Conservation (phyloP, 805 yeast species). For the Schizosaccharomyces osmophilus region DNA sequence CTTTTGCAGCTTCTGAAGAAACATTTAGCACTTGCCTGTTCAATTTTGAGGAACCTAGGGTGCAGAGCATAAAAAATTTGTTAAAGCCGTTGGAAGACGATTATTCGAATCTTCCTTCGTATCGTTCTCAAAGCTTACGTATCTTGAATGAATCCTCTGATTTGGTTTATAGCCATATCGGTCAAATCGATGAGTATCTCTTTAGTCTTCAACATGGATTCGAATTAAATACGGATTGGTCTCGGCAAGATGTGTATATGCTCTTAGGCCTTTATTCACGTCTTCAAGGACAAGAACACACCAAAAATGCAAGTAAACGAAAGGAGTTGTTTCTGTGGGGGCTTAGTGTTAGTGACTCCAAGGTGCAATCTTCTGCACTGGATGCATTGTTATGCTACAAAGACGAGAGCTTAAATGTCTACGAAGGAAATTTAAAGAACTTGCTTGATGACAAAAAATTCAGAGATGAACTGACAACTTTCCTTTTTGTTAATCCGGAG, state of each 20-base stretch:
- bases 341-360: slow-evolving; percentile 34
- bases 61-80: background rate
- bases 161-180: background rate
- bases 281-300: slow-evolving; percentile 37
- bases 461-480: slow-evolving; percentile 55
- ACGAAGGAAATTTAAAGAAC: slow-evolving; percentile 46
- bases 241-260: slow-evolving; percentile 11
- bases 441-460: slow-evolving; percentile 61
- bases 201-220: background rate
- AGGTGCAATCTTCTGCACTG: slow-evolving; percentile 50
- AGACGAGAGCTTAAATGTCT: slow-evolving; percentile 32
- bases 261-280: slow-evolving; percentile 37
- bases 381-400: slow-evolving; percentile 44
- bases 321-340: slow-evolving; percentile 27
- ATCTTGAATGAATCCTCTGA: background rate
- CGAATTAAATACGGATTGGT: slow-evolving; percentile 1
- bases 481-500: slow-evolving; percentile 30
- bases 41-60: background rate
- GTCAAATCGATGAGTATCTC: background rate
- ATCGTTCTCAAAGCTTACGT: background rate
- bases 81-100: background rate
- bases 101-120: background rate
- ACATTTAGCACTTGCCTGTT: background rate
- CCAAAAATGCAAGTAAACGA: slow-evolving; percentile 29
- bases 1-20: background rate